Evolutionary conservation across 2,329 filamentous ascomycete genomes (phyloP), one percentile per base, ranked within the genome.

Genomic region (Aspergillus novofumigatus): DNA sequence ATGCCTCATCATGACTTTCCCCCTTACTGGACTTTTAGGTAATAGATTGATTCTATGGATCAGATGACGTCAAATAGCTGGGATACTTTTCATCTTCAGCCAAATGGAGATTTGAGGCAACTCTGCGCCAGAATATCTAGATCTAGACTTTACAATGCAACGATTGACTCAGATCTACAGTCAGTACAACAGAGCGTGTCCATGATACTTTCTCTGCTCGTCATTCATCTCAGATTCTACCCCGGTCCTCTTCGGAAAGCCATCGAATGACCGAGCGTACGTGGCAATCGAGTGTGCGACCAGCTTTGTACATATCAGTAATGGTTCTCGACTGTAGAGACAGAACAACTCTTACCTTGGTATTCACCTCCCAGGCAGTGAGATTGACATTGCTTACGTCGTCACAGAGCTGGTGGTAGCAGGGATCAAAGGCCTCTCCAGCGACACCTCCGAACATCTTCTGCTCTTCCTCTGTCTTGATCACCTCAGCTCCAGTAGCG

Each of bases 201-300:
- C 59, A 26, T 57, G 59, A 51, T 61, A 56, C 32, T 57, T 57
- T 50, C 14, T 55, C 8, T n/a, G 48, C 29, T 20, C 17, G 25
- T 6, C 32, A 26, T 49, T 38, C 20, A 42, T 55, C 23, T 47
- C 50, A 47, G 32, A 51, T n/a, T 54, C 44, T 28, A 59, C 52
- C 4, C 57, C 59, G 26, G 62, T 67, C 42, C 85, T 77, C 72
- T 85, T 70, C 0, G 87, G 87, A 73, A 90, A 88, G 9, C 81
- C 84, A 4, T 87, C 77, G 61, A 90, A 86, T 0, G 85, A 88
- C 3, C 76, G 69, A 10, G 87, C 87, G 65, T 85, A 91, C 0
- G 84, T 87, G 1, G 87, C 88, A n/a, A 90, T 84, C 1, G 86
- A 86, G 72, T 89, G 86, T 2, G 89, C 88, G 62, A 92, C 87